Evolutionary conservation across 2,329 filamentous ascomycete genomes (phyloP), one percentile per base, ranked within the genome.

Genomic region (Fonsecaea pedrosoi): DNA sequence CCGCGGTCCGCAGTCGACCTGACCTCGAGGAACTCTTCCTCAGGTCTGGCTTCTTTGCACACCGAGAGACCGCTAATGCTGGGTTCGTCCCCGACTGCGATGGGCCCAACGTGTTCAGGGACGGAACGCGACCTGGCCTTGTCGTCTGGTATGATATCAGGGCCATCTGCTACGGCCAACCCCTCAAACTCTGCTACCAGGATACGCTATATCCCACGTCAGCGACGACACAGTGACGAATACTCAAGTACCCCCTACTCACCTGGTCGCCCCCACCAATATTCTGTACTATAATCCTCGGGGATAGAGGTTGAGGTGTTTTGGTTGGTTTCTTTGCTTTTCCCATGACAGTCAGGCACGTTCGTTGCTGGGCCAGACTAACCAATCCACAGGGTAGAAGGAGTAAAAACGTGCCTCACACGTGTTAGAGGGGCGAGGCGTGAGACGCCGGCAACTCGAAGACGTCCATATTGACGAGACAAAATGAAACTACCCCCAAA

Each of bases 41-140:
- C 84, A 3, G 83, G 82, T 72, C 88, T 85, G 0, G 85, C 82
- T 30, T 86, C 25, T 25, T 25, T 86, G 1, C 87, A 82, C 6
- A 84, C 84, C 13, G 37, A 30, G 12, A 35, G 10, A 13, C 53
- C 30, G 30, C 13, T 2, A 10, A 55, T 35, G 30, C 53, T n/a
- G 6, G 13, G 53, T 55, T 15, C 6, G 9, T 15, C 30, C 18
- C 9, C 2, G 5, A 37, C 15, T 9, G 8, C 12, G 5, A 1
- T 37, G 1, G 34, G 30, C 7, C 30, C 30, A 21, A 37, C 30
- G 10, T n/a, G 4, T 55, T 8, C 30, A 9, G 10, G 8, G 30
- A 50, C 25, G 18, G 18, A 10, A 12, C 10, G 18, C 18, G 18
- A 21, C 45, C 45, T 2, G 45, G 21, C 34, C 53, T 55, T 18